Base-by-base conservation (phyloP, 352 stramenopile genomes). In the Phytopythium ostracodes region DNA sequence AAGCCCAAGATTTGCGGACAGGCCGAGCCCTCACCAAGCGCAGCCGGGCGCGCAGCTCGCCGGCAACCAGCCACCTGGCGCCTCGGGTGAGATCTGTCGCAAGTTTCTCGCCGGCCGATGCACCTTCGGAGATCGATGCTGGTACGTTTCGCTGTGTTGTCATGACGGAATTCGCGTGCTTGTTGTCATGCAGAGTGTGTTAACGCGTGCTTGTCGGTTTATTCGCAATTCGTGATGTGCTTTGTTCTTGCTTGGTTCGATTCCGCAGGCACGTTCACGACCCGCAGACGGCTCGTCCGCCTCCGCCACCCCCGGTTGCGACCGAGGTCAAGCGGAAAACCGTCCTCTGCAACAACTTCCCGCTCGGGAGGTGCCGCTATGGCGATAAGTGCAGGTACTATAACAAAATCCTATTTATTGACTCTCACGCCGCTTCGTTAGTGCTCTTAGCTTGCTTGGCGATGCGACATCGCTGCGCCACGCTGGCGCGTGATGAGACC, bases 361-460 rank as follows among this genome's bases (percentile, higher is more conserved):
- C 83, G 2, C 56, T 73, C 27, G 83, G 83, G 7, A 86, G 66
- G n/a, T 95, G 86, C 64, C 82, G 84, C 57, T 95, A 82, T 75
- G 86, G 86, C 59, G 84, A 90, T 73, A 88, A 86, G 43, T 95
- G 86, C 82, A 93, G 76, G 82, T 94, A 84, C 63, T 69, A 70
- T 68, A 52, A 49, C 54, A 27, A 14, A 18, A 54, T 25, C 27
- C 27, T 53, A 29, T 49, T 52, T 49, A 52, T 52, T 53, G 36
- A 42, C 56, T 9, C 29, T 44, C 38, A 44, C 27, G 31, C 44
- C 22, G 47, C 47, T 35, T 53, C 25, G 15, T 5, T 14, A 20
- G 11, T 3, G 47, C 47, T 53, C 14, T 27, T 7, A 22, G 25
- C 11, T 8, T 31, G 47, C 47, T 53, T 2, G 25, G 24, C 14